A percentile compares a stretch with the other conserved stretches of the same genome.
phyloP scores from a whole-genome alignment of 257 asterid species.

The Fraxinus quadrangulata region DNA sequence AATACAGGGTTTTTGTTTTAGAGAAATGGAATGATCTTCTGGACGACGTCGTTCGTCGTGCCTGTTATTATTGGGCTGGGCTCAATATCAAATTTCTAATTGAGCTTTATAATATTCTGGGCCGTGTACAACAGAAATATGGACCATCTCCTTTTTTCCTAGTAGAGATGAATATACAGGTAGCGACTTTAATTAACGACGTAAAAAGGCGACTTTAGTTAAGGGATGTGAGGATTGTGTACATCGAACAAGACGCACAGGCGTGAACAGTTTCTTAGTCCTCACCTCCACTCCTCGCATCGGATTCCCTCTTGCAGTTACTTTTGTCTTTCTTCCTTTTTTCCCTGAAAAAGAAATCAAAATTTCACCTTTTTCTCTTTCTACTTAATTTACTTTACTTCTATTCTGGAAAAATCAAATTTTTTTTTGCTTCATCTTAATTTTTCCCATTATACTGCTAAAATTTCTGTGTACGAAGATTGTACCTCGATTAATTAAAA shows the following conservation, averaged over 20 bases:
- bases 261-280: not conserved
- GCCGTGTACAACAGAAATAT: not conserved
- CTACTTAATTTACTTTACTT: not conserved
- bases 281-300: constrained; percentile 1
- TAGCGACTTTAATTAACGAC: no score
- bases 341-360: not conserved
- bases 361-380: not conserved
- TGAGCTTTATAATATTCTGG: constrained; percentile 19
- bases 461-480: not conserved
- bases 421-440: not conserved
- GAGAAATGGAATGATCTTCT: not conserved
- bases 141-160: not conserved
- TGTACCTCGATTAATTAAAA: constrained; percentile 7
- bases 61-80: not conserved
- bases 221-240: not conserved
- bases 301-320: not conserved
- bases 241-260: not conserved
- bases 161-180: no score
- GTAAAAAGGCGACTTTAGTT: not conserved
- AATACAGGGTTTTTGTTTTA: constrained; percentile 8
- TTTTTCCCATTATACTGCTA: not conserved
- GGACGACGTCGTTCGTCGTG: constrained; percentile 12
- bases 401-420: not conserved
- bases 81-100: not conserved
- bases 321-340: not conserved